These are phyloP conservation scores for Phytophthora cryptogea DNA, from an alignment of 352 stramenopile genomes.

Conservation along the genomic window DNA sequence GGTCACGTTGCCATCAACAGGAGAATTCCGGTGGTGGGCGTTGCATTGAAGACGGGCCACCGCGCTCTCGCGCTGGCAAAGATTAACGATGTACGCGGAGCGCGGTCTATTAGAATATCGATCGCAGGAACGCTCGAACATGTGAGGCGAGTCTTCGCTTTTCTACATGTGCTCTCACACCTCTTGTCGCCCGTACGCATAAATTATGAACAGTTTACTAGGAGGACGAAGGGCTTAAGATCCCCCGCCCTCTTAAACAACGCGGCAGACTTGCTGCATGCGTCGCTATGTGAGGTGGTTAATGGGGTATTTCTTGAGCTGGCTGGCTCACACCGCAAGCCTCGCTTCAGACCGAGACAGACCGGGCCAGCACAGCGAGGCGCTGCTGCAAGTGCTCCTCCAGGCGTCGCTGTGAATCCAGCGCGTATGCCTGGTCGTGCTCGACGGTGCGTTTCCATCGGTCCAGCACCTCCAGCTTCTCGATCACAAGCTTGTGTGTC, in stretches of 20 bases:
- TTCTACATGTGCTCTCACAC: slow-evolving; percentile 20
- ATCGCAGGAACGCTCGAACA: slow-evolving; percentile 23
- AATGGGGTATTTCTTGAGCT: slow-evolving; percentile 6
- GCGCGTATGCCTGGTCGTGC: slow-evolving; percentile 55
- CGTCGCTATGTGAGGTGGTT: slow-evolving; percentile 14
- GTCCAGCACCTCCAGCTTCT: slow-evolving; percentile 75
- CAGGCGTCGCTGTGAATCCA: slow-evolving; percentile 49
- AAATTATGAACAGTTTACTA: slow-evolving; percentile 41
- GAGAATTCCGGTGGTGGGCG: background rate
- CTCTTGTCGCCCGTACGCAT: slow-evolving; percentile 35
- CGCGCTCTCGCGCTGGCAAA: too few species aligned
- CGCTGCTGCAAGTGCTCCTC: slow-evolving; percentile 70
- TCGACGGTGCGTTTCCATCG: slow-evolving; percentile 63
- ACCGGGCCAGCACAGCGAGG: slow-evolving; percentile 58
- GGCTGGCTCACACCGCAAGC: background rate
- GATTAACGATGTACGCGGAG: slow-evolving; percentile 2
- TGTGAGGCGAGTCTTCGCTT: slow-evolving; percentile 21
- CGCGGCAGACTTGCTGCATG: slow-evolving; percentile 10
- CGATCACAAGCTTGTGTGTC: slow-evolving; percentile 74
- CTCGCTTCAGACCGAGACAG: slow-evolving; percentile 47
- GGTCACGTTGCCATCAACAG: too few species aligned
- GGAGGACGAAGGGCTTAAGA: slow-evolving; percentile 8
- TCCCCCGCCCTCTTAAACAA: slow-evolving; percentile 15
- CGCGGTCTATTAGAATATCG: slow-evolving; percentile 21
- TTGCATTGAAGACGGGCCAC: too few species aligned